phyloP scores from a whole-genome alignment of 495 filamentous ascomycete genomes.

The Podospora tetraspora region DNA sequence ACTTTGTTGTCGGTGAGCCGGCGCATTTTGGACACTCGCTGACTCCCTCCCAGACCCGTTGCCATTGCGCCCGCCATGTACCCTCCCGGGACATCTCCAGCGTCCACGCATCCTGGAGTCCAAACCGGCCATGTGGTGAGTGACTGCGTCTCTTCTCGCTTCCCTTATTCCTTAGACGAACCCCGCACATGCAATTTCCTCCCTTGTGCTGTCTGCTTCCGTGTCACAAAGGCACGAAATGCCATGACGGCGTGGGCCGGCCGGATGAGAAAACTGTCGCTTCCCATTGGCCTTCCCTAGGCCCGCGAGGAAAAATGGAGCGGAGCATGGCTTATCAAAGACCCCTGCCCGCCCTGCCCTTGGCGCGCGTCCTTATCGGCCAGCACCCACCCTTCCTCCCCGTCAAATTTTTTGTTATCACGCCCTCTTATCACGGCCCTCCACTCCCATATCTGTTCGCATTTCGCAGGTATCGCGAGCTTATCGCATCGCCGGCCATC shows the following conservation, averaged over 20 bases:
- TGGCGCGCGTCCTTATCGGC: slow-evolving; percentile 10
- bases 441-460: slow-evolving; percentile 19
- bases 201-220: neutral
- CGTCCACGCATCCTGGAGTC: slow-evolving; percentile 56
- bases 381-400: slow-evolving; percentile 15
- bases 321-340: slow-evolving; percentile 25
- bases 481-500: slow-evolving; percentile 29
- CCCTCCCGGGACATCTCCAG: slow-evolving; percentile 56
- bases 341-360: slow-evolving; percentile 8
- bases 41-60: slow-evolving; percentile 19
- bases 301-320: slow-evolving; percentile 10
- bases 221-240: slow-evolving; percentile 9
- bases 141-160: slow-evolving; percentile 22
- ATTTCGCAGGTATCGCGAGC: slow-evolving; percentile 24
- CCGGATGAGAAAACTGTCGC: slow-evolving; percentile 14
- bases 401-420: slow-evolving; percentile 40
- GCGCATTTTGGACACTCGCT: neutral
- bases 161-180: neutral
- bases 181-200: slow-evolving; percentile 5
- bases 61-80: slow-evolving; percentile 34
- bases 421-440: slow-evolving; percentile 24
- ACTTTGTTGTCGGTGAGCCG: neutral
- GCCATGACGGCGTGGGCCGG: slow-evolving; percentile 2
- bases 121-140: slow-evolving; percentile 64
- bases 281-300: slow-evolving; percentile 15